Evolutionary conservation across 2,329 filamentous ascomycete species (phyloP).

Genomic region (Plenodomus tracheiphilus): DNA sequence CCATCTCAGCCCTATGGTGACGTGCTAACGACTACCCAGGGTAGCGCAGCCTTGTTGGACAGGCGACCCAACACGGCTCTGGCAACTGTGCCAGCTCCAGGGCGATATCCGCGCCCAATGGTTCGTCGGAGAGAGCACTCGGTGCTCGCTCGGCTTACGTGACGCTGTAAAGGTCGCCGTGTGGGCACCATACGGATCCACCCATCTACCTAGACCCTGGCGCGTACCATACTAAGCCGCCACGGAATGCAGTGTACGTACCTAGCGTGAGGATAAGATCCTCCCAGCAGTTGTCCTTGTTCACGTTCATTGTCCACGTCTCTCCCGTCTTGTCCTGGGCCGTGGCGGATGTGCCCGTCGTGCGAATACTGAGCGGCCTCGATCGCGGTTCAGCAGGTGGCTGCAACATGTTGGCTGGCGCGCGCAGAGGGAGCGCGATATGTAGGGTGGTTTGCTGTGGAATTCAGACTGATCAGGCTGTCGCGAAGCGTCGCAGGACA

Average conservation of each 20-base stretch:
- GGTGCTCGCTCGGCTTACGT: not conserved
- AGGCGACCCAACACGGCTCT: too few species aligned
- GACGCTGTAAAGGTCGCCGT: not conserved
- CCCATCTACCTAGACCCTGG: not conserved
- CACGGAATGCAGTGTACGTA: slow-evolving; percentile 20
- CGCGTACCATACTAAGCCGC: slow-evolving; percentile 1
- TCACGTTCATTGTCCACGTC: slow-evolving; percentile 48
- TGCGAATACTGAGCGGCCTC: slow-evolving; percentile 40
- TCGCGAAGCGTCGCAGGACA: slow-evolving; percentile 12
- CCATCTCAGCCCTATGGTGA: not conserved
- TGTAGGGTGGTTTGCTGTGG: slow-evolving; percentile 11
- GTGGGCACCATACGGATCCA: not conserved
- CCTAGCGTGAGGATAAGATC: slow-evolving; percentile 52
- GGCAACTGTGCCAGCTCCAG: not conserved
- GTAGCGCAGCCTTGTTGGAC: not conserved
- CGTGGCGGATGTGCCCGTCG: slow-evolving; percentile 39
- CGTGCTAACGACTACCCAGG: not conserved
- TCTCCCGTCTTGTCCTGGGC: slow-evolving; percentile 48
- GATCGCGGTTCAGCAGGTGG: slow-evolving; percentile 31
- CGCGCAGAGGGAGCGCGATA: slow-evolving; percentile 13
- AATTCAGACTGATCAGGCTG: slow-evolving; percentile 7
- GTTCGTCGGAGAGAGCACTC: not conserved
- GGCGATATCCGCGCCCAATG: not conserved
- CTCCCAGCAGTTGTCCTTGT: slow-evolving; percentile 51
- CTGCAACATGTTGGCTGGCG: slow-evolving; percentile 29